Percentiles rank a stretch among this genome's conserved stretches.
phyloP scores from a whole-genome alignment of 345 rosid species.

The Camelina laxa region DNA sequence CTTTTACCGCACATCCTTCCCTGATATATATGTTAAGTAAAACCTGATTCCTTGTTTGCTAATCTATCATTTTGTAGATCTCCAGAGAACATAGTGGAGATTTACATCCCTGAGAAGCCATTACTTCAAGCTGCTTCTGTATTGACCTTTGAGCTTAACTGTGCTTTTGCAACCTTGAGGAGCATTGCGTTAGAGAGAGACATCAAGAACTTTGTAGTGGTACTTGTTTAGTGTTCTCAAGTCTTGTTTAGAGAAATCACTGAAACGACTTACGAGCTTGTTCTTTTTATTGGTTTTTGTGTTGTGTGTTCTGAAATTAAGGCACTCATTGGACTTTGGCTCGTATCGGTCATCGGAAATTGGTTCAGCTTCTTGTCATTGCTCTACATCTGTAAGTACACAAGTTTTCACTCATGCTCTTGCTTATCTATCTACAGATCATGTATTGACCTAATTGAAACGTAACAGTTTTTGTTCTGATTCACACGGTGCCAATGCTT shows the following conservation, averaged over 20 bases:
- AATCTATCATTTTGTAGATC: slow-evolving; percentile 20
- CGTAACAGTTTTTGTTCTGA: slow-evolving; percentile 59
- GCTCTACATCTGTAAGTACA: slow-evolving; percentile 76
- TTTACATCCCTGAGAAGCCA: slow-evolving; percentile 46
- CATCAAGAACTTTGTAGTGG: slow-evolving; percentile 41
- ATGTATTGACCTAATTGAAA: neutral
- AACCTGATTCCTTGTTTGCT: neutral
- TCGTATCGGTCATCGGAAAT: slow-evolving; percentile 71
- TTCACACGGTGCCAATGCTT: slow-evolving; percentile 70
- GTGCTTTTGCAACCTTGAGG: slow-evolving; percentile 45
- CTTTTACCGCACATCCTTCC: neutral
- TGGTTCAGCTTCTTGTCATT: slow-evolving; percentile 85
- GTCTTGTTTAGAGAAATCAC: neutral
- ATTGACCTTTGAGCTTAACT: slow-evolving; percentile 43
- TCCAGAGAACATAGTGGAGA: slow-evolving; percentile 36
- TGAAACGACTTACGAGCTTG: neutral
- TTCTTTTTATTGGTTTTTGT: slow-evolving; percentile 2
- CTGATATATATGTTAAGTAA: neutral
- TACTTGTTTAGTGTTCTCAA: slow-evolving; percentile 15
- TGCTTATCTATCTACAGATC: neutral
- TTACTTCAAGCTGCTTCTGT: slow-evolving; percentile 44
- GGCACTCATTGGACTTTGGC: slow-evolving; percentile 85
- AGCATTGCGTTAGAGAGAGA: slow-evolving; percentile 44
- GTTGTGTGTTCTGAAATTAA: slow-evolving; percentile 35
- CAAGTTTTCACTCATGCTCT: slow-evolving; percentile 10